Percentiles rank a stretch among this genome's conserved stretches.
These are phyloP conservation scores for Nicotiana obtusifolia DNA, from an alignment of 257 asterid genomes.

Conservation along the genomic window DNA sequence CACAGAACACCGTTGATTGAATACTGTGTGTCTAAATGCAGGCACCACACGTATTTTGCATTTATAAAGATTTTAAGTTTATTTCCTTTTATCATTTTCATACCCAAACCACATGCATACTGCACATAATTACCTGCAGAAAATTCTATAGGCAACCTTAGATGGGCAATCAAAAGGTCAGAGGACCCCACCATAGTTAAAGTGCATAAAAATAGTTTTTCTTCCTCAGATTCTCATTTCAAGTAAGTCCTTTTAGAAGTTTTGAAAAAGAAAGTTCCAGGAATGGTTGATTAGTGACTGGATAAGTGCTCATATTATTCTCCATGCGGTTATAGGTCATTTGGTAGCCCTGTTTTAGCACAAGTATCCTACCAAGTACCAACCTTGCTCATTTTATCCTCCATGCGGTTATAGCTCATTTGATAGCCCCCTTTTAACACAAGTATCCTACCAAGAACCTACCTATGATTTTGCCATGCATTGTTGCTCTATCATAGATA, in stretches of 20 bases:
- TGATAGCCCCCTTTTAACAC: neutral
- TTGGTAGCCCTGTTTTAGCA: neutral
- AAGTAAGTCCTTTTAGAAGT: neutral
- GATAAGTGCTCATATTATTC: neutral
- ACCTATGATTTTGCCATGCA: neutral
- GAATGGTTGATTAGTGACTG: neutral
- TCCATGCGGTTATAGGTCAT: too few species aligned
- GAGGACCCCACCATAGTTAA: neutral
- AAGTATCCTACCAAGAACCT: neutral
- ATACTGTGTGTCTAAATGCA: neutral
- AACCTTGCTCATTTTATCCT: neutral
- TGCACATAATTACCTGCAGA: neutral
- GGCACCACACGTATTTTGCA: neutral
- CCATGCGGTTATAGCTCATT: too few species aligned
- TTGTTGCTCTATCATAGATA: neutral
- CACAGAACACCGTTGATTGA: neutral
- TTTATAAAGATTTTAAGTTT: neutral
- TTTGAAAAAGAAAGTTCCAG: neutral
- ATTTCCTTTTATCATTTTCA: neutral
- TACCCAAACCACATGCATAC: neutral
- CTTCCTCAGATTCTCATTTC: neutral
- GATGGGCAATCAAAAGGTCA: neutral
- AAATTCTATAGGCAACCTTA: neutral
- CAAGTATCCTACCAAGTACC: neutral
- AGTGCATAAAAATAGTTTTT: neutral